Evolutionary conservation across 352 stramenopile genomes (phyloP), one percentile per base, ranked within the genome.

Genomic region (Globisporangium okanoganense): DNA sequence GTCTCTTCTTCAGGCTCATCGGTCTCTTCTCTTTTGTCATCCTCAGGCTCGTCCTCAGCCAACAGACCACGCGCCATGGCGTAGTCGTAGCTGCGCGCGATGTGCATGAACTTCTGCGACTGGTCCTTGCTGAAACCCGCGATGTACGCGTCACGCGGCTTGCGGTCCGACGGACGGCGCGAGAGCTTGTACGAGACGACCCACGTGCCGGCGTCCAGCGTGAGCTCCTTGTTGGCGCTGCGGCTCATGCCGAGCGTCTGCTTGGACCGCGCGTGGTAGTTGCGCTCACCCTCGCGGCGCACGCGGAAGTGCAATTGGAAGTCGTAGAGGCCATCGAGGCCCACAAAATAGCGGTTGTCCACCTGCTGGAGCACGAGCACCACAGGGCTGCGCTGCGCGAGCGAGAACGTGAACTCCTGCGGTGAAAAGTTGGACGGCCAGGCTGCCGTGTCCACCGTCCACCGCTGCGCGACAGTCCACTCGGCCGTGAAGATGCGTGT

Each of bases 311-410:
- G 63, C 22, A 79, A 52, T 7, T 38, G 36, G 68, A 72, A 79
- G 38, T 65, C 50, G 57, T 75, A 79, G 56, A 68, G 66, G 4
- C 72, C 72, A 16, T 75, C 69, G n/a, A 79, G 66, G 5, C 72
- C 72, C 2, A 61, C 58, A 35, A 75, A 76, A 66, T 76, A 76
- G 38, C 72, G 72, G 12, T 55, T 56, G 52, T 79, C 72, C 8
- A 64, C 69, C 50, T 76, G 69, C 50, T 72, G 65, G 20, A 79
- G 56, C 36, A 79, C 72, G 47, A 79, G 58, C 27, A 69, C 66
- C 10, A 72, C 72, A 0, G 58, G 62, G 3, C 45, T 51, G 62
- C 43, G 29, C 43, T 70, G 29, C 22, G 24, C 45, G 8, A 79
- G 62, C 40, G 58, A 56, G 52, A 79, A 65, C 27, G 29, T 29